A percentile compares a stretch with the other conserved stretches of the same genome.
These are phyloP conservation scores for Cnidoscolus chayamansa DNA, from an alignment of 441 rosid species.

Conservation along the genomic window DNA sequence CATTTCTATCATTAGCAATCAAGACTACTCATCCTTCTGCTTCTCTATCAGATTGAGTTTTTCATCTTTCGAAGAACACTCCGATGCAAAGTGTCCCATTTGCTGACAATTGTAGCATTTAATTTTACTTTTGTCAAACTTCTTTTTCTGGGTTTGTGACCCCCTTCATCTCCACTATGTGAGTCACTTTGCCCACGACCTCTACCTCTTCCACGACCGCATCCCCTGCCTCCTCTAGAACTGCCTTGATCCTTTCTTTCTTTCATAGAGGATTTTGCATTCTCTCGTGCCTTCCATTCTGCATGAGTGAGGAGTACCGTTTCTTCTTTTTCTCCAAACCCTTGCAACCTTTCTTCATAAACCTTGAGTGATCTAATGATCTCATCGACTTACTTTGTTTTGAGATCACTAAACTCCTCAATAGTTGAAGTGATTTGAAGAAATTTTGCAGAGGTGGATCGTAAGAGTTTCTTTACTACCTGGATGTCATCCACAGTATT, in stretches of 20 bases:
- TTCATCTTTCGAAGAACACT: too few relatives aligned
- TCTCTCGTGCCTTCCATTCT: neutral
- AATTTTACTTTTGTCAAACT: neutral
- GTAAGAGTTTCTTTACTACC: neutral
- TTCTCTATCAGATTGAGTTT: neutral
- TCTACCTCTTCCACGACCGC: neutral
- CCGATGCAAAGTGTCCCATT: too few relatives aligned
- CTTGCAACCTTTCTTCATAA: too few relatives aligned
- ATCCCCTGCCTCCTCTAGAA: neutral
- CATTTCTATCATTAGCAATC: neutral
- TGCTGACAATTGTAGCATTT: too few relatives aligned
- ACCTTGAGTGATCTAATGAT: too few relatives aligned
- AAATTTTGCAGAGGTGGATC: neutral
- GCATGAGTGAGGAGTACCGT: neutral
- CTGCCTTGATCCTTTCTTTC: slow-evolving; percentile 4
- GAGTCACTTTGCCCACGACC: slow-evolving; percentile 1
- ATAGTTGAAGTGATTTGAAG: neutral
- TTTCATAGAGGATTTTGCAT: neutral
- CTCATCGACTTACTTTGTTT: too few relatives aligned
- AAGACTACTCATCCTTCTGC: neutral
- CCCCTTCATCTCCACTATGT: slow-evolving; percentile 4
- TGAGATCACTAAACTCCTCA: too few relatives aligned
- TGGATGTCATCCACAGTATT: neutral
- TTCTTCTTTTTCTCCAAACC: too few relatives aligned
- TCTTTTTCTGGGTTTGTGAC: slow-evolving; percentile 8